Percentiles rank a stretch among this genome's conserved stretches.
Evolutionary conservation across 2,329 filamentous ascomycete species (phyloP).

Genomic region (Akanthomyces dipterigenus): DNA sequence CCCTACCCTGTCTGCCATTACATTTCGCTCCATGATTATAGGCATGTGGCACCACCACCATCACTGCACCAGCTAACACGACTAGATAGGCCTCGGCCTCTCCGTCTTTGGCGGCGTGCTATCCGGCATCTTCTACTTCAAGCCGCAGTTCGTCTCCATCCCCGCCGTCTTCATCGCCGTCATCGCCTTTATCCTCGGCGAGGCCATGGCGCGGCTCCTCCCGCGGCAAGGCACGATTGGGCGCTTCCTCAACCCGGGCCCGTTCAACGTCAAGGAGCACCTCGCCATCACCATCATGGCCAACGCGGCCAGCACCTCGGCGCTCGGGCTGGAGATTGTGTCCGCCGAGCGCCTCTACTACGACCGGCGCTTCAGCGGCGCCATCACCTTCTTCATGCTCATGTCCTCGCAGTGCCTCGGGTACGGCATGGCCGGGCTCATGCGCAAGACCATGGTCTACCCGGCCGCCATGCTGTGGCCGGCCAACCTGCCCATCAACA

Average conservation of each 20-base stretch:
- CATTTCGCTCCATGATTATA: not conserved
- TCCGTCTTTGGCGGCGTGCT: slow-evolving; percentile 9
- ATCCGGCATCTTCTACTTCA: slow-evolving; percentile 9
- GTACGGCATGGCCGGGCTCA: slow-evolving; percentile 41
- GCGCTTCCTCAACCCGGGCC: slow-evolving; percentile 23
- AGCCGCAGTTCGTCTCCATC: slow-evolving; percentile 7
- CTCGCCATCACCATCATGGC: slow-evolving; percentile 36
- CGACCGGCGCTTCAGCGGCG: slow-evolving; percentile 29
- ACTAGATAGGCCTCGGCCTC: not conserved
- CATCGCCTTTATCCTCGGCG: slow-evolving; percentile 4
- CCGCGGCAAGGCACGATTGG: not conserved
- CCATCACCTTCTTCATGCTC: slow-evolving; percentile 35
- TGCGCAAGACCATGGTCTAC: slow-evolving; percentile 38
- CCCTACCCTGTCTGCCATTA: not conserved
- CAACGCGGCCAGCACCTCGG: slow-evolving; percentile 29
- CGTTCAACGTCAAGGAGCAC: slow-evolving; percentile 23
- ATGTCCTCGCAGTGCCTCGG: slow-evolving; percentile 43
- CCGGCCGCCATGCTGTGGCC: slow-evolving; percentile 37
- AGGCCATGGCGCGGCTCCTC: not conserved
- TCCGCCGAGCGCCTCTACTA: slow-evolving; percentile 43
- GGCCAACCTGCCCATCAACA: slow-evolving; percentile 23
- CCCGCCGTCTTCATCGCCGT: slow-evolving; percentile 11
- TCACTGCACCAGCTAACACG: not conserved
- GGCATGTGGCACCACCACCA: not conserved
- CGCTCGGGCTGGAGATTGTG: slow-evolving; percentile 30